Conservation (phyloP, 2,329 filamentous ascomycete genomes). For the Monosporascus sp. region DNA sequence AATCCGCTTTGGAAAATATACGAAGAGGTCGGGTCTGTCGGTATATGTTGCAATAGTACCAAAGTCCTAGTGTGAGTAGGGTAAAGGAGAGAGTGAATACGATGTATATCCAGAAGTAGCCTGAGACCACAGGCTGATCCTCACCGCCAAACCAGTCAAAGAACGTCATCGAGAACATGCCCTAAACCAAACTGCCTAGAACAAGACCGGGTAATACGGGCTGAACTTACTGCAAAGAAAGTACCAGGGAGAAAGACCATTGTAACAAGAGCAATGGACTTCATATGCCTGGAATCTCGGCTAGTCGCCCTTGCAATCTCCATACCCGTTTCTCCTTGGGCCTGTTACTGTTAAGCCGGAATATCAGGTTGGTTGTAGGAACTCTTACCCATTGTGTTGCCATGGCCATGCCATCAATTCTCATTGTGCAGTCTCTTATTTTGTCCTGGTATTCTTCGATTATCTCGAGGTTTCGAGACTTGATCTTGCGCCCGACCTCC, state of each 20-base stretch:
- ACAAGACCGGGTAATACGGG: too few relatives aligned
- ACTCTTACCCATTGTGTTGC: slow-evolving; percentile 28
- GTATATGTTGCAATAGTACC: slow-evolving; percentile 8
- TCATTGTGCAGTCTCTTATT: slow-evolving; percentile 27
- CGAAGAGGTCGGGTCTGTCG: too few relatives aligned
- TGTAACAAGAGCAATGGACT: slow-evolving; percentile 23
- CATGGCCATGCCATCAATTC: slow-evolving; percentile 30
- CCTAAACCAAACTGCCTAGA: slow-evolving; percentile 4
- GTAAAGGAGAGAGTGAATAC: slow-evolving; percentile 5
- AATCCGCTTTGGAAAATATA: too few relatives aligned
- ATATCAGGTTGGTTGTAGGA: neutral
- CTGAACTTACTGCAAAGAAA: slow-evolving; percentile 19
- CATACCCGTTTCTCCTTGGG: slow-evolving; percentile 23
- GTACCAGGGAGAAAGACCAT: slow-evolving; percentile 29
- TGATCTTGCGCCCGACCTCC: slow-evolving; percentile 10
- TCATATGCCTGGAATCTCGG: slow-evolving; percentile 23
- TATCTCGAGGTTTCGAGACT: slow-evolving; percentile 14
- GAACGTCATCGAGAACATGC: slow-evolving; percentile 21
- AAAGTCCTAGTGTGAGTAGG: slow-evolving; percentile 5
- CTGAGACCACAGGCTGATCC: slow-evolving; percentile 7
- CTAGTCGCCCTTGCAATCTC: slow-evolving; percentile 23
- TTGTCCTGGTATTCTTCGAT: slow-evolving; percentile 27
- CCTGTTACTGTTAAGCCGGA: slow-evolving; percentile 9
- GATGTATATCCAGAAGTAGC: slow-evolving; percentile 19
- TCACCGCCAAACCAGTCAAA: slow-evolving; percentile 16